These are phyloP conservation scores for Carex sylvatica DNA, from an alignment of 202 grass and related monocot species.

Conservation along the genomic window DNA sequence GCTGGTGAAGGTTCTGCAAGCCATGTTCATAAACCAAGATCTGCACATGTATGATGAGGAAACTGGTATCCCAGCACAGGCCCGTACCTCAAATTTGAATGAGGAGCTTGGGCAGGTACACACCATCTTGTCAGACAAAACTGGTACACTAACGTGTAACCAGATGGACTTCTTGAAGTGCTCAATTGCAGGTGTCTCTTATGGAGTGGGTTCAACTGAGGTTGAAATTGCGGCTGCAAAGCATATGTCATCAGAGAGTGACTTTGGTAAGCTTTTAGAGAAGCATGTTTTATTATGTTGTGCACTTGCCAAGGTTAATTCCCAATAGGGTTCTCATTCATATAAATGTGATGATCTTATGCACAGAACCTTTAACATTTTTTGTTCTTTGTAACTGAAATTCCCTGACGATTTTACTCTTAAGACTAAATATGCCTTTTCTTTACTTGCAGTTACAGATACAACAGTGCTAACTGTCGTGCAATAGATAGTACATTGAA, in stretches of 20 bases:
- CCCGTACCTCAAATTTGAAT: slow-evolving; percentile 94
- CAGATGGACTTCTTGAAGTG: slow-evolving; percentile 99
- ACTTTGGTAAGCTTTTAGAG: slow-evolving; percentile 38
- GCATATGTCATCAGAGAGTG: slow-evolving; percentile 65
- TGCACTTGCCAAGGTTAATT: slow-evolving; percentile 54
- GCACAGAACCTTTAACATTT: not conserved
- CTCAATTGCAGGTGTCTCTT: slow-evolving; percentile 85
- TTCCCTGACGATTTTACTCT: not conserved
- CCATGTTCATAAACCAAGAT: slow-evolving; percentile 93
- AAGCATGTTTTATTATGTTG: slow-evolving; percentile 43
- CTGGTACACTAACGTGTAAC: slow-evolving; percentile 95
- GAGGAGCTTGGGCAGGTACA: slow-evolving; percentile 99
- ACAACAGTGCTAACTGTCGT: not conserved
- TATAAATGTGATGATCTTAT: not conserved
- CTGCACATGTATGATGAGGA: slow-evolving; percentile 98
- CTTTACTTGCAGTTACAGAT: not conserved
- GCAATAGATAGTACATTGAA: not conserved
- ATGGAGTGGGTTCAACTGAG: slow-evolving; percentile 80
- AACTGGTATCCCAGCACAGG: slow-evolving; percentile 77
- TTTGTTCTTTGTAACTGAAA: not conserved
- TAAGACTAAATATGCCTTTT: not conserved
- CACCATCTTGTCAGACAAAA: slow-evolving; percentile 91
- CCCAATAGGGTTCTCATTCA: slow-evolving; percentile 25
- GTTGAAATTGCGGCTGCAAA: slow-evolving; percentile 86
- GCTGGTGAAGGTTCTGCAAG: slow-evolving; percentile 90